These are phyloP conservation scores for Thielaviopsis euricoi DNA, from an alignment of 2,329 filamentous ascomycete genomes.

Conservation along the genomic window DNA sequence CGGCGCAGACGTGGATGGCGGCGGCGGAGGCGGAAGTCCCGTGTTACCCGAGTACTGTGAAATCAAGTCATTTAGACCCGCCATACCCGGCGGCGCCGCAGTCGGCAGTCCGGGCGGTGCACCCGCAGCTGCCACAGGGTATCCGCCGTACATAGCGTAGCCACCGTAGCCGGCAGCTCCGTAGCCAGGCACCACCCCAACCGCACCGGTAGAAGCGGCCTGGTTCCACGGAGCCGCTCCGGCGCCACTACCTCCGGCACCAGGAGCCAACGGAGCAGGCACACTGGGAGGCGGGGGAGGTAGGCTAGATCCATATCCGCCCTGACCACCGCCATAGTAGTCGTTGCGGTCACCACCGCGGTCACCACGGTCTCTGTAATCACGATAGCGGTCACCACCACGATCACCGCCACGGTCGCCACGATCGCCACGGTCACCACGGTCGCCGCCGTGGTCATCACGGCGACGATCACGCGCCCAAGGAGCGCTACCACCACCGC, in stretches of 20 bases:
- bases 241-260: slow-evolving; percentile 15
- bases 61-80: slow-evolving; percentile 45
- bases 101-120: slow-evolving; percentile 37
- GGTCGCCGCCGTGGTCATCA: slow-evolving; percentile 19
- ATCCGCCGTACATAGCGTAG: slow-evolving; percentile 31
- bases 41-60: slow-evolving; percentile 44
- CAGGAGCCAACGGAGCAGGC: slow-evolving; percentile 20
- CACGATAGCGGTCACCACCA: slow-evolving; percentile 16
- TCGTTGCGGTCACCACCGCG: slow-evolving; percentile 8
- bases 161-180: slow-evolving; percentile 39
- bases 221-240: slow-evolving; percentile 44
- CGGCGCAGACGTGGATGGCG: slow-evolving; percentile 34
- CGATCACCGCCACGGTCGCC: slow-evolving; percentile 13
- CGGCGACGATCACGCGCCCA: slow-evolving; percentile 22
- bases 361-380: slow-evolving; percentile 2
- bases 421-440: slow-evolving; percentile 5
- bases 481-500: slow-evolving; percentile 25
- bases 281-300: slow-evolving; percentile 13
- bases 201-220: slow-evolving; percentile 22
- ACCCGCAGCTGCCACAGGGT: slow-evolving; percentile 33
- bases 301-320: slow-evolving; percentile 5
- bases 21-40: slow-evolving; percentile 38
- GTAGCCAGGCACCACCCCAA: not conserved
- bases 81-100: slow-evolving; percentile 5
- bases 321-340: slow-evolving; percentile 16